Evolutionary conservation across 257 asterid genomes (phyloP).

Genomic region (Petrea volubilis): DNA sequence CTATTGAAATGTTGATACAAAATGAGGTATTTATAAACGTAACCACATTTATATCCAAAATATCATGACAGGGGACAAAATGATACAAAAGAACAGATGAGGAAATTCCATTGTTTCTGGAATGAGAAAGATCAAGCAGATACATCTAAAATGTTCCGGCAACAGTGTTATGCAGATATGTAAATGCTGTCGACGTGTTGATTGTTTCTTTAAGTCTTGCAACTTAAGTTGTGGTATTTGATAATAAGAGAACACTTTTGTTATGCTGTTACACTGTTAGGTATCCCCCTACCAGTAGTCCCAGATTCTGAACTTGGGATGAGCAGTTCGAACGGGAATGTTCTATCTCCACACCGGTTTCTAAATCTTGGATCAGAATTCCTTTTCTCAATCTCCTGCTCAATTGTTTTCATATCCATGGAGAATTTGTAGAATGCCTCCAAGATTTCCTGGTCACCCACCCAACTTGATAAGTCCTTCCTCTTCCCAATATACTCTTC

Average conservation of each 20-base stretch:
- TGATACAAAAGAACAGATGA: not conserved
- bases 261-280: conserved; percentile 15
- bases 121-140: not conserved
- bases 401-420: conserved; percentile 6
- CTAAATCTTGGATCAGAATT: conserved; percentile 18
- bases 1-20: not conserved
- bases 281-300: conserved; percentile 11
- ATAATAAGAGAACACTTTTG: not conserved
- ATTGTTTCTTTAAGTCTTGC: not conserved
- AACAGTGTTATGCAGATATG: no score
- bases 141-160: no score
- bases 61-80: not conserved
- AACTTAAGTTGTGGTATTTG: not conserved
- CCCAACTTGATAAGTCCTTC: conserved; percentile 10
- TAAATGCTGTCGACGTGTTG: no score
- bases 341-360: conserved; percentile 20
- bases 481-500: conserved; percentile 27
- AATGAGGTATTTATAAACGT: not conserved
- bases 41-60: not conserved
- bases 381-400: conserved; percentile 22
- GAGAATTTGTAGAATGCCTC: conserved; percentile 19
- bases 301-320: conserved; percentile 22
- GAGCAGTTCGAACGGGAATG: conserved; percentile 25
- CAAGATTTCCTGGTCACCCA: conserved; percentile 14
- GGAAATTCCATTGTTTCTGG: not conserved